Base-by-base conservation (phyloP, 345 rosid genomes). In the Hypericum androsaemum region DNA sequence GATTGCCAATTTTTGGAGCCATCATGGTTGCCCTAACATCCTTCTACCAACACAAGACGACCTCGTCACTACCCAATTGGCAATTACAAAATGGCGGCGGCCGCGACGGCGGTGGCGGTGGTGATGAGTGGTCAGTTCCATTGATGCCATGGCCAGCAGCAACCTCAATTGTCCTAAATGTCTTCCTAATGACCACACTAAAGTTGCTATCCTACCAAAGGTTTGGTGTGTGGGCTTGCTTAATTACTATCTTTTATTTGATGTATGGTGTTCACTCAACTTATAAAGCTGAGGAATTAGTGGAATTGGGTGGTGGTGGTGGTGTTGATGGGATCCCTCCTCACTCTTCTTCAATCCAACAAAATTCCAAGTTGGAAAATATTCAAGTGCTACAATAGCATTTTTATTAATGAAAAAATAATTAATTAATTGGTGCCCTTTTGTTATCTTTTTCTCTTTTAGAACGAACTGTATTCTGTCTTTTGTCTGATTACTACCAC, bases 101-200 rank as follows among this genome's bases (percentile, higher is more conserved):
- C 16, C 64, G 50, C 46, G 36, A 72, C 36, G 7, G 37, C 36
- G 3, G 50, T 13, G 62, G 50, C 46, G 36, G 71, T 10, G 58
- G 47, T 36, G 73, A 70, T 28, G 66, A 43, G 50, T 89, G 94
- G 97, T 73, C 86, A 0, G 94, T 89, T 37, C 95, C 97, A 5
- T 58, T 81, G 47, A 89, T 89, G 97, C 97, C 97, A 8, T 89
- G 95, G 95, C 94, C 90, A 3, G 88, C 95, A 0, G 88, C 81
- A 1, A 47, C 73, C 2, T 86, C 95, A 0, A 76, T 81, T 58
- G 81, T 82, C 73, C 82, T 89, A 7, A 89, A 80, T 54, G 74
- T 83, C 12, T 81, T 89, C 64, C 88, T 89, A 10, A 73, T 77
- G 79, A 73, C 83, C 32, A 81, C 86, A 5, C 61, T 89, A 13